These are phyloP conservation scores for Syzygium syzygioides DNA, from an alignment of 441 rosid species.

Conservation along the genomic window DNA sequence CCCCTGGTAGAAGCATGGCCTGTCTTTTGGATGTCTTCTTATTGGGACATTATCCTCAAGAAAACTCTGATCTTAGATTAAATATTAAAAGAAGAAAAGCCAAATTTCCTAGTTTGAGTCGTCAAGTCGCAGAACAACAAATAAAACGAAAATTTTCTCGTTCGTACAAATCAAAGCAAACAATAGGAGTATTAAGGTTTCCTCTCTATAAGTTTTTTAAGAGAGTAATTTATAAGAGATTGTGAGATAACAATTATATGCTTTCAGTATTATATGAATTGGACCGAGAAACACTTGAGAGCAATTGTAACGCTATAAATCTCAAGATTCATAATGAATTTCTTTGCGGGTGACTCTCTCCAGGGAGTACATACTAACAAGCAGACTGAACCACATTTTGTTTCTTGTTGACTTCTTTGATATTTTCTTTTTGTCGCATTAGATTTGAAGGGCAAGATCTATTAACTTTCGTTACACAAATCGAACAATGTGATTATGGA, in stretches of 20 bases:
- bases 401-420: neutral
- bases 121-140: neutral
- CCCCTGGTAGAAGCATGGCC: neutral
- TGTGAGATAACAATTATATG: neutral
- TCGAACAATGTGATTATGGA: neutral
- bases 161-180: neutral
- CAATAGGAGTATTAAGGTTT: neutral
- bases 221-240: neutral
- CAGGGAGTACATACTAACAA: neutral
- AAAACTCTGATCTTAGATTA: neutral
- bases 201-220: neutral
- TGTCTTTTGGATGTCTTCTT: neutral
- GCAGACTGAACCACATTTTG: neutral
- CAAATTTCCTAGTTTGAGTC: neutral
- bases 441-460: neutral
- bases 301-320: neutral
- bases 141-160: neutral
- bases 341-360: neutral
- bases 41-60: neutral
- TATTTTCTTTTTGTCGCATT: neutral
- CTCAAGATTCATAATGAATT: neutral
- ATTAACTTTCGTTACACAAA: neutral
- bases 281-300: neutral
- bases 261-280: neutral
- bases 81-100: neutral